Evolutionary conservation across 1,284 basidiomycete genomes (phyloP), one percentile per base, ranked within the genome.

Genomic region (Laetiporus sulphureus): DNA sequence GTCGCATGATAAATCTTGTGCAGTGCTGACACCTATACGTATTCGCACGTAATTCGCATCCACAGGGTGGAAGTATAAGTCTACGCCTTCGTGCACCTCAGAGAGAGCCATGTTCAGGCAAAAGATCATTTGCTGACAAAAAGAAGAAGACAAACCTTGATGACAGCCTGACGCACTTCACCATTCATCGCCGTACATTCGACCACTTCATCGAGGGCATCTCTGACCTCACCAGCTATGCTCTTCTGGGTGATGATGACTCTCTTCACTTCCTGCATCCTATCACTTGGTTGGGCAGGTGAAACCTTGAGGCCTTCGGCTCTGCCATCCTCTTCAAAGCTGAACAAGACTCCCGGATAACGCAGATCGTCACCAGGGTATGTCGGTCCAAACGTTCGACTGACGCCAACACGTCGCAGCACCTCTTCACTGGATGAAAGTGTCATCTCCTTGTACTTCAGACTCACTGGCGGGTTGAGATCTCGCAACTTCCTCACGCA

Each of bases 291-390:
- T 31, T 71, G 66, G 1, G 61, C 50, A 8, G 53, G 48, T 10
- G 50, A 47, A 13, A 67, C 62, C 51, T 76, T 77, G 45, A 73
- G 53, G 4, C 70, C 67, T 38, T 81, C 77, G 1, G 61, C 60
- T 32, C 76, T 65, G 3, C 67, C 63, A 53, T 84, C 86, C 45
- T 82, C 83, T 32, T 79, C 82, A 54, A 87, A 83, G 49, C 79
- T 79, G 56, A 93, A 93, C 67, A 77, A 80, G 18, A 92, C 71
- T 0, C 90, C 91, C 0, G 91, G 91, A 61, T 89, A 91, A 36
- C 73, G 73, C 57, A 92, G 60, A 48, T 81, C 78, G 42, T 86
- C 82, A 29, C 84, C 83, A 11, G 81, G 75, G 60, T 89, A 92
- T 0, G 91, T 92, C 4, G 91, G 91, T 0, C 90, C 90, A 58